phyloP scores from a whole-genome alignment of 345 rosid genomes.

The Brassica nigra region DNA sequence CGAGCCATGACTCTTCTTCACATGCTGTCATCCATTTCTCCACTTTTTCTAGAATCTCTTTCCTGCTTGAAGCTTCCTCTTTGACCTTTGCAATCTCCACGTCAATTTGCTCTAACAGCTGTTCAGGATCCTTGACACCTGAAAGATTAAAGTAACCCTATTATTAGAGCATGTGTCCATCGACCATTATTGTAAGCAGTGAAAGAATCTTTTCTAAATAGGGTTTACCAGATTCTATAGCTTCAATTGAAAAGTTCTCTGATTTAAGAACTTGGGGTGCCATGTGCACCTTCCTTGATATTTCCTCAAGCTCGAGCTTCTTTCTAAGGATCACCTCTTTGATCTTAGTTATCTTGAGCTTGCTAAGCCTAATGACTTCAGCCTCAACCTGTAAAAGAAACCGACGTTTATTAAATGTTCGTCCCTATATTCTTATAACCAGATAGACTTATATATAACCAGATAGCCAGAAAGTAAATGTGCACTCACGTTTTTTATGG shows the following conservation, averaged over 20 bases:
- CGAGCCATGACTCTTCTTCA: conserved; percentile 82
- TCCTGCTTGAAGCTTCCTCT: conserved; percentile 67
- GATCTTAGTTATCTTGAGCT: conserved; percentile 63
- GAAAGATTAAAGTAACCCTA: conserved; percentile 8
- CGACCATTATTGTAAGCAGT: conserved; percentile 2
- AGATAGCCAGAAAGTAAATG: neutral
- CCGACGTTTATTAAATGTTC: neutral
- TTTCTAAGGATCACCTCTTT: conserved; percentile 68
- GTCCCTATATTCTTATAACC: neutral
- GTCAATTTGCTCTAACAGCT: conserved; percentile 60
- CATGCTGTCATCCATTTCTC: conserved; percentile 76
- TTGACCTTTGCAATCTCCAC: conserved; percentile 61
- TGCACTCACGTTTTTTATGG: conserved; percentile 56
- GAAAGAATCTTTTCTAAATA: neutral
- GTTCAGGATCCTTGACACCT: conserved; percentile 57
- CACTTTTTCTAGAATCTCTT: conserved; percentile 69
- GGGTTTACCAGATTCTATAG: conserved; percentile 53
- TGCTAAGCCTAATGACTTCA: conserved; percentile 62
- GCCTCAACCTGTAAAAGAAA: conserved; percentile 56
- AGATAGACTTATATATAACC: neutral
- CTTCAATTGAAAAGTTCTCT: conserved; percentile 50
- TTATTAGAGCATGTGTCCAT: neutral
- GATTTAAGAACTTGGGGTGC: conserved; percentile 43
- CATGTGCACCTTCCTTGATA: conserved; percentile 69
- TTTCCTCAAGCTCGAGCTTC: conserved; percentile 69